Base-by-base conservation (phyloP, 2,329 filamentous ascomycete genomes). In the Dactylella cylindrospora region DNA sequence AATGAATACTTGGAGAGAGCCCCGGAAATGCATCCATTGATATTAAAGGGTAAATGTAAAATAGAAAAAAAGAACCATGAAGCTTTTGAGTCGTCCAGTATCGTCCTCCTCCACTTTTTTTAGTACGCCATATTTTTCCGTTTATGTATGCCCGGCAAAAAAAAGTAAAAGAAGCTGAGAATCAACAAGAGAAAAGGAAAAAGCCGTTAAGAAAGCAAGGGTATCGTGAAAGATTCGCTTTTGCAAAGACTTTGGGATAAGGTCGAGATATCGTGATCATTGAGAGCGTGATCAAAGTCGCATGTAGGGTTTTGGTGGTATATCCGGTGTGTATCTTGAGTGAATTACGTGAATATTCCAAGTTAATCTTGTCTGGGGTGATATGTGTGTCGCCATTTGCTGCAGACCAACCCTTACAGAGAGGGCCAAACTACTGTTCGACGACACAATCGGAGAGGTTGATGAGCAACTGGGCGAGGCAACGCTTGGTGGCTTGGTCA, bases 401-500 rank as follows among this genome's bases (percentile, higher is more conserved):
- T n/a, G n/a, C n/a, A n/a, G n/a, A n/a, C n/a, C n/a, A n/a, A n/a
- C n/a, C n/a, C n/a, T n/a, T n/a, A n/a, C n/a, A n/a, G n/a, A n/a
- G n/a, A n/a, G n/a, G n/a, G n/a, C n/a, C 10, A 23, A 12, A 28
- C 13, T 50, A 62, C 13, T 64, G 67, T 19, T 83, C 80, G 60
- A 81, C 84, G 60, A 90, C 85, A 67, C 88, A 91, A 74, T 97
- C 93, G 7, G 89, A 94, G 50, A 98, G 82, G 72, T 97, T 97
- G 76, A 97, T 94, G 61, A 97, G 80, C 6, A 98, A 83, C 74
- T 97, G 93, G n/a, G 90, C 88, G 26, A 98, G 84, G 73, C 93
- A 98, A 59, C 93, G 85, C 78, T 98, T 98, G 0, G 93, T 98
- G 1, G 93, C 93, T 10, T 93, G 93, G 71, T 98, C 93, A 70